Evolutionary conservation across 2,329 filamentous ascomycete genomes (phyloP), one percentile per base, ranked within the genome.

Genomic region (Aspergillus clavatus): DNA sequence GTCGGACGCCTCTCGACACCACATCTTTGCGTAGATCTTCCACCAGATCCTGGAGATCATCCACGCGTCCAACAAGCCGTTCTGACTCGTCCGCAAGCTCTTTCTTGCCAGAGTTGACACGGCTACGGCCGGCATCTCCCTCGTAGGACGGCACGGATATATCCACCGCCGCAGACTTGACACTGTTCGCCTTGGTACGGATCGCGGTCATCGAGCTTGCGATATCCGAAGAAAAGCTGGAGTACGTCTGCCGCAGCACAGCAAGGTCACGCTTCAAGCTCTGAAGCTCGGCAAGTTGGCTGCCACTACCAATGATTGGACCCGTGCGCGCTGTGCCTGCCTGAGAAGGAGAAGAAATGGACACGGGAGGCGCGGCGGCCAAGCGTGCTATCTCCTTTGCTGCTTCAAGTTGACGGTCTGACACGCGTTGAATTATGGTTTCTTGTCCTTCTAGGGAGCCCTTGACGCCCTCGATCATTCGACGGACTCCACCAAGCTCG

Each of bases 1-100:
- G 93, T 27, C 93, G 85, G 37, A 98, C 93, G 46, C 93, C 93
- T 47, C 93, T 87, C 47, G 83, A 78, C 38, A 98, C 93, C 37
- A 98, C 93, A 62, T 98, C 93, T 72, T 98, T 97, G 50, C 93
- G 89, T 35, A 98, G 79, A 63, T 98, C 93, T 68, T 98, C 93
- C 16, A 98, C 88, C 43, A 93, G 76, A 66, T 98, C 93, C 70
- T 97, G 93, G n/a, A 98, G 78, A 61, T 97, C 91, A 63, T 98
- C 93, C 8, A 98, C 93, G 61, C 89, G 86, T 56, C 82, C 85
- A 54, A 98, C 90, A 45, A 98, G 83, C 51, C 83, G 84, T 66
- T 97, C 91, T 0, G 89, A 95, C 63, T 97, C 91, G 21, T 84
- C 77, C 40, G 85, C 87, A 48, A 98, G 81, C 47, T 84, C 80